These are phyloP conservation scores for Takashimella koratensis DNA, from an alignment of 1,284 basidiomycete species.

Conservation along the genomic window DNA sequence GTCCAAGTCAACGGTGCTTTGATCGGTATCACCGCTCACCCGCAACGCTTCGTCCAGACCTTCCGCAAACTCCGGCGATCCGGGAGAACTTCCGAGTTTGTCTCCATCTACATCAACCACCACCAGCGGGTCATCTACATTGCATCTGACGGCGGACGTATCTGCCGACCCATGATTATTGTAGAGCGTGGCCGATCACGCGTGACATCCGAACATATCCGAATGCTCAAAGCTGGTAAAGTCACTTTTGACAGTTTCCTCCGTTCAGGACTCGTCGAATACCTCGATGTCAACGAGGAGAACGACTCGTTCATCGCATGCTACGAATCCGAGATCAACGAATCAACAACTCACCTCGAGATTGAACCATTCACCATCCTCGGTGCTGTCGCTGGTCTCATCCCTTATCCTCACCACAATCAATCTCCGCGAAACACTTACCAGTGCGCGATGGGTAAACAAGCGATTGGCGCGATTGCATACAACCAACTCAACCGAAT, in stretches of 20 bases:
- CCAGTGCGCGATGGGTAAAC: constrained; percentile 99
- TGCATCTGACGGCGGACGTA: constrained; percentile 94
- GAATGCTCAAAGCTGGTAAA: constrained; percentile 72
- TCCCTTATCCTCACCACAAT: constrained; percentile 99
- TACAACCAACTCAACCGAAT: constrained; percentile 98
- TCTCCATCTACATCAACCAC: constrained; percentile 93
- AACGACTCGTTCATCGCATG: constrained; percentile 97
- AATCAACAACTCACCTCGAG: constrained; percentile 87
- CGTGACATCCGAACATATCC: constrained; percentile 78
- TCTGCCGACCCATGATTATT: constrained; percentile 97
- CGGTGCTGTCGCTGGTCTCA: constrained; percentile 95
- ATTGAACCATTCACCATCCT: constrained; percentile 98
- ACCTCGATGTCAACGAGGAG: constrained; percentile 98
- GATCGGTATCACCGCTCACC: constrained; percentile 85
- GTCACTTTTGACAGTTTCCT: constrained; percentile 95
- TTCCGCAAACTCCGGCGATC: constrained; percentile 91
- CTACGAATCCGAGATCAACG: constrained; percentile 83
- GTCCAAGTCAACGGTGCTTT: constrained; percentile 98
- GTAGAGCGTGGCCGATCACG: constrained; percentile 78
- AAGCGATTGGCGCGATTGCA: constrained; percentile 98
- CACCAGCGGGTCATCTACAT: constrained; percentile 96
- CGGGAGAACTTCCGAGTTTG: constrained; percentile 91
- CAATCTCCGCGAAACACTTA: constrained; percentile 99
- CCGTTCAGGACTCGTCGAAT: constrained; percentile 93
- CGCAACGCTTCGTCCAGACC: constrained; percentile 78